phyloP scores from a whole-genome alignment of 1,284 basidiomycete species.

The Mycena citricolor region DNA sequence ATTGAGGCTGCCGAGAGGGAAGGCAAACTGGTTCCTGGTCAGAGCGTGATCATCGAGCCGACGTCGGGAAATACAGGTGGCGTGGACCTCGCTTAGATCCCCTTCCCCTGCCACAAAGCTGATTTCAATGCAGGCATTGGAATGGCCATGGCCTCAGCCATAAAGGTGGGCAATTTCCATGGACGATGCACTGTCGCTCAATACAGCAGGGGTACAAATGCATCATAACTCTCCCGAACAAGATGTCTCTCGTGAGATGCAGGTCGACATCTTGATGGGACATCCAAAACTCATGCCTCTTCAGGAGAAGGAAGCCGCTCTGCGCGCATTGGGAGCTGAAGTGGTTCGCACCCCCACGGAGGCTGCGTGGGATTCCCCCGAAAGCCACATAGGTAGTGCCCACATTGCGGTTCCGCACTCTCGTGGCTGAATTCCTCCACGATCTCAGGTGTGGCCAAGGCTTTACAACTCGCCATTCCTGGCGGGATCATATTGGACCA shows the following conservation, averaged over 20 bases:
- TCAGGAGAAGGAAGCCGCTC: slow-evolving; percentile 90
- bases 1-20: slow-evolving; percentile 88
- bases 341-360: slow-evolving; percentile 94
- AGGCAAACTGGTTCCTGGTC: slow-evolving; percentile 83
- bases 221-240: slow-evolving; percentile 95
- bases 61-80: slow-evolving; percentile 95
- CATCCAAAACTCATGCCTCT: slow-evolving; percentile 3
- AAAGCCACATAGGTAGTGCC: slow-evolving; percentile 86
- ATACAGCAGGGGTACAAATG: slow-evolving; percentile 88
- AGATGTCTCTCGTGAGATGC: slow-evolving; percentile 80
- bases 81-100: slow-evolving; percentile 28
- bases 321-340: slow-evolving; percentile 90
- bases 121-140: slow-evolving; percentile 68
- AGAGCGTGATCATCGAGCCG: slow-evolving; percentile 92
- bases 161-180: slow-evolving; percentile 61
- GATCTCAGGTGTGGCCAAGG: slow-evolving; percentile 80
- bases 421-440: slow-evolving; percentile 83
- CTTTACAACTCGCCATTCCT: slow-evolving; percentile 78
- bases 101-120: not conserved
- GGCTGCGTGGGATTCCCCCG: slow-evolving; percentile 81
- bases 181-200: slow-evolving; percentile 51
- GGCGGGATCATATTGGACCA: slow-evolving; percentile 92
- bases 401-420: slow-evolving; percentile 35
- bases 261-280: not conserved
- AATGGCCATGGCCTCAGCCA: slow-evolving; percentile 86